A percentile compares a stretch with the other conserved stretches of the same genome.
These are phyloP conservation scores for Endocalyx cinctus DNA, from an alignment of 2,329 filamentous ascomycete species.

Conservation along the genomic window DNA sequence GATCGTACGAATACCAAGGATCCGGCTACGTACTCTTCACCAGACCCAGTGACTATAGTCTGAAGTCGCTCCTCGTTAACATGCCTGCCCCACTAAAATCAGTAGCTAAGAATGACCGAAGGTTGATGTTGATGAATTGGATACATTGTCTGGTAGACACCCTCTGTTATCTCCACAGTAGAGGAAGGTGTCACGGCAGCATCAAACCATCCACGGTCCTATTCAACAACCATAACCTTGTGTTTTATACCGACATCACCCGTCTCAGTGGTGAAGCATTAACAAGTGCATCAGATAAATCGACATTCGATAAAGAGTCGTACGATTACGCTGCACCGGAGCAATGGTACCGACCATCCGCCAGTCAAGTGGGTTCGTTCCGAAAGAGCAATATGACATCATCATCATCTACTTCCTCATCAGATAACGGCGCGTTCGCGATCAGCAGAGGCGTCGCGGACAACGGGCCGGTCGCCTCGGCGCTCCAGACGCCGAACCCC, in stretches of 20 bases:
- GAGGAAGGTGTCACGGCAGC: slow-evolving; percentile 59
- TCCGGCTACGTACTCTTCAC: slow-evolving; percentile 62
- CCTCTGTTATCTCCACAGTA: slow-evolving; percentile 61
- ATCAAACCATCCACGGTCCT: slow-evolving; percentile 69
- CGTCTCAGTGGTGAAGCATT: slow-evolving; percentile 40
- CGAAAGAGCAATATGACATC: slow-evolving; percentile 27
- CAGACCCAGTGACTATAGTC: slow-evolving; percentile 60
- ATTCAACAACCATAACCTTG: slow-evolving; percentile 59
- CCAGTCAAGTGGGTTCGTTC: slow-evolving; percentile 23
- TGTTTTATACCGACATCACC: slow-evolving; percentile 63
- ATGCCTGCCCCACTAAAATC: slow-evolving; percentile 59
- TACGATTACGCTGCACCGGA: slow-evolving; percentile 75
- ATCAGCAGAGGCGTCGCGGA: slow-evolving; percentile 31
- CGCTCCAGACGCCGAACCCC: slow-evolving; percentile 34
- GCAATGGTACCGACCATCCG: slow-evolving; percentile 45
- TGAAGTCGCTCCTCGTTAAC: slow-evolving; percentile 63
- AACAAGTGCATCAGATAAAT: slow-evolving; percentile 37
- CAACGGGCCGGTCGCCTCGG: slow-evolving; percentile 25
- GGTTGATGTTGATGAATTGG: slow-evolving; percentile 64
- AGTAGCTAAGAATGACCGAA: slow-evolving; percentile 54
- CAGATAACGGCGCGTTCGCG: slow-evolving; percentile 32
- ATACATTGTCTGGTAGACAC: slow-evolving; percentile 69
- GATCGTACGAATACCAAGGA: slow-evolving; percentile 63
- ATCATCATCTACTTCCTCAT: slow-evolving; percentile 25
- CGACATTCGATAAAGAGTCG: slow-evolving; percentile 58